Base-by-base conservation (phyloP, 1,139 yeast species). In the Sugiyamaella castrensis region DNA sequence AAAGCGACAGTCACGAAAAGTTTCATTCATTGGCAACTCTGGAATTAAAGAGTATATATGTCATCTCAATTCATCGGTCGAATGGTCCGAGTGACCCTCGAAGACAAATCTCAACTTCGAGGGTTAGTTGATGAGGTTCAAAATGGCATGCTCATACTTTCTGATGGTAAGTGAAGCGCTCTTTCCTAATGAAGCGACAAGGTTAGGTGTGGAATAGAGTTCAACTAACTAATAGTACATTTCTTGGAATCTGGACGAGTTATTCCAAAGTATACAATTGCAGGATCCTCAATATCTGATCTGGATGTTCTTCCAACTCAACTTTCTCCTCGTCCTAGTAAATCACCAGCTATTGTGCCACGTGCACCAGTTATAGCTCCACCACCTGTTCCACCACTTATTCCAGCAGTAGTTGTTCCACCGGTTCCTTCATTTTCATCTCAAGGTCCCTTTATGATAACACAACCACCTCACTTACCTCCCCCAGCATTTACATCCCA, bases 71-170 rank as follows among this genome's bases (percentile, higher is more conserved):
- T 66, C 45, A 50, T 61, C 16, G 66, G 67, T 33, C 56, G 60
- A 28, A 46, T 52, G 9, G 70, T 65, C 8, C 54, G 63, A 24
- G 59, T 62, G 30, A 53, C 61, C 30, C 56, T 63, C n/a, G 53
- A 53, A 34, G 62, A 64, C 47, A 59, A 57, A 11, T 41, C 58
- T 4, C 53, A 54, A 31, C 54, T 68, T 2, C 55, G 51, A 13
- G 72, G 72, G 3, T 53, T 58, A 2, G 71, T 68, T n/a, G 51
- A 56, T 28, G 54, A 57, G 15, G 67, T 68, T 16, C 58, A 50
- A 27, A 59, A 64, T 33, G 66, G 68, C 41, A 54, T 54, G 33
- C 57, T 68, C 40, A 50, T 53, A 8, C 58, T 68, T 3, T 47
- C 56, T 5, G 43, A 49, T 28, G 52, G 48, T 46, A 37, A 28